phyloP scores from a whole-genome alignment of 148 eudicot genomes.

The Euryodendron excelsum region DNA sequence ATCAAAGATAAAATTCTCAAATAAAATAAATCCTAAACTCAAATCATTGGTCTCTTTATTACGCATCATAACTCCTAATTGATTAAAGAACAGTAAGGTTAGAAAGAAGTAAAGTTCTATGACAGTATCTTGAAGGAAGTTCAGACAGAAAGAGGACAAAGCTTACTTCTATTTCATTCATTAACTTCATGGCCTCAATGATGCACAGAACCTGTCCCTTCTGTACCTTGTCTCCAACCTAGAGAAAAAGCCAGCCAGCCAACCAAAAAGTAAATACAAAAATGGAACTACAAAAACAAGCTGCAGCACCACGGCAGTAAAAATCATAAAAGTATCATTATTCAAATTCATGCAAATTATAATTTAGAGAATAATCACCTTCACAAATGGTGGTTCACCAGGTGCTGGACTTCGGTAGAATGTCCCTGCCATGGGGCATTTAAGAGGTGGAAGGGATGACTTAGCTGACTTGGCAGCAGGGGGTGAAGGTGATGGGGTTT shows the following conservation, averaged over 20 bases:
- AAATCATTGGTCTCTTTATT: too few relatives aligned
- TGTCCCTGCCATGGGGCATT: slow-evolving; percentile 84
- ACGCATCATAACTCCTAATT: too few relatives aligned
- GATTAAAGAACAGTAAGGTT: too few relatives aligned
- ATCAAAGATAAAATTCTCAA: too few relatives aligned
- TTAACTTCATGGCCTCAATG: slow-evolving; percentile 88
- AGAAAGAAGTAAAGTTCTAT: too few relatives aligned
- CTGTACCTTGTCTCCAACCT: slow-evolving; percentile 83
- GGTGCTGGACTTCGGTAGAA: slow-evolving; percentile 78
- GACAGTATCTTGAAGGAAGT: too few relatives aligned
- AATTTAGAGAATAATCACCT: slow-evolving; percentile 39
- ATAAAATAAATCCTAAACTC: too few relatives aligned
- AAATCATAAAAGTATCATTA: too few relatives aligned
- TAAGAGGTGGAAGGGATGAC: slow-evolving; percentile 63
- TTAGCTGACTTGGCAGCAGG: slow-evolving; percentile 43
- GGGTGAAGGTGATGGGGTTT: slow-evolving; percentile 40
- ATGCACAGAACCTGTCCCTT: slow-evolving; percentile 82
- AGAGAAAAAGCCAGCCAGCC: slow-evolving; percentile 5
- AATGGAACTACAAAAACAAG: background rate
- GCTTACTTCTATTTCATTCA: slow-evolving; percentile 85
- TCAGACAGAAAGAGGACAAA: too few relatives aligned
- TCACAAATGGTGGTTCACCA: slow-evolving; percentile 75
- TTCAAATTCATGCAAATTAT: background rate
- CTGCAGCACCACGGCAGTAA: background rate
- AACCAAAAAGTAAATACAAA: background rate